phyloP scores from a whole-genome alignment of 306 rosid species.

The Vicia sativa region DNA sequence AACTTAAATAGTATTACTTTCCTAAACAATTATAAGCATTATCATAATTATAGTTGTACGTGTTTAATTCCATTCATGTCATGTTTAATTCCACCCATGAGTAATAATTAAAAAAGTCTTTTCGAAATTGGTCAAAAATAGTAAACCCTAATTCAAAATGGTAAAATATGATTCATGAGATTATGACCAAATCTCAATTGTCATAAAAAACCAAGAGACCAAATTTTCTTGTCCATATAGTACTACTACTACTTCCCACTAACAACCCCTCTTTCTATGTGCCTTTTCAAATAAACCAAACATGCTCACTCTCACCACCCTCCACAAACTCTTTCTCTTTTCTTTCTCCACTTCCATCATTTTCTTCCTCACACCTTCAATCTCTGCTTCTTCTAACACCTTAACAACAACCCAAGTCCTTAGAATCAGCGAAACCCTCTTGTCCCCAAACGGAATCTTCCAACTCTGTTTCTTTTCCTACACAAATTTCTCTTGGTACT shows the following conservation, averaged over 20 bases:
- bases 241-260: not conserved
- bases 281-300: slow-evolving; percentile 17
- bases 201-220: too few species aligned
- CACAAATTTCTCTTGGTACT: slow-evolving; percentile 47
- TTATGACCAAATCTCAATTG: too few species aligned
- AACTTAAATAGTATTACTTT: too few species aligned
- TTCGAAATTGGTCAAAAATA: too few species aligned
- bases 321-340: slow-evolving; percentile 29
- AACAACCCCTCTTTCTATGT: not conserved
- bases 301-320: slow-evolving; percentile 44
- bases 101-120: too few species aligned
- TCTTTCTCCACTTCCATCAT: slow-evolving; percentile 30
- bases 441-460: slow-evolving; percentile 50
- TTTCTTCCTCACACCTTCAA: slow-evolving; percentile 38
- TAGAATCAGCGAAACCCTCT: slow-evolving; percentile 48
- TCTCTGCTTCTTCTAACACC: slow-evolving; percentile 49
- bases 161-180: too few species aligned
- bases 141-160: too few species aligned
- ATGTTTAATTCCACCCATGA: too few species aligned
- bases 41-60: too few species aligned
- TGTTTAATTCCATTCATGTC: too few species aligned
- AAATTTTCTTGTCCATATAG: not conserved
- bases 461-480: slow-evolving; percentile 56
- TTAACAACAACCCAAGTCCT: slow-evolving; percentile 55
- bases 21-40: too few species aligned